phyloP scores from a whole-genome alignment of 352 stramenopile species.

The Phytopythium mirpurense region DNA sequence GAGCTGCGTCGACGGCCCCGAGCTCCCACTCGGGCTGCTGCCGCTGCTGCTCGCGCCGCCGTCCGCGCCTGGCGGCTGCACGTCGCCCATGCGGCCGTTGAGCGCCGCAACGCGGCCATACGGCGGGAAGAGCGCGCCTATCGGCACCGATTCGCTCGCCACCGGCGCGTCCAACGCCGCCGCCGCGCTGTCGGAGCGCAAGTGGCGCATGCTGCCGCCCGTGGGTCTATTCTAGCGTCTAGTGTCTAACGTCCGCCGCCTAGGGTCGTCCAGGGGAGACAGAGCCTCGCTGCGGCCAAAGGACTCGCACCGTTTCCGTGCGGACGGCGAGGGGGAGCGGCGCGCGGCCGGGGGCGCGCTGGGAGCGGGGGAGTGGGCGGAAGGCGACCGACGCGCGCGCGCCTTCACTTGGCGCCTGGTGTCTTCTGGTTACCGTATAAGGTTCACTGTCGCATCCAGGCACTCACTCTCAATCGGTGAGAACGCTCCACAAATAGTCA shows the following conservation, averaged over 20 bases:
- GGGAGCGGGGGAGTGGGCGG: too few species aligned
- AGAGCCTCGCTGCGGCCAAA: too few species aligned
- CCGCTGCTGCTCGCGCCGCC: background rate
- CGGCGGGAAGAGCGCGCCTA: background rate
- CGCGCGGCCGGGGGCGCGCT: too few species aligned
- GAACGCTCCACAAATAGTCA: too few species aligned
- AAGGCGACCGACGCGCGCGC: background rate
- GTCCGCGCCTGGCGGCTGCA: background rate
- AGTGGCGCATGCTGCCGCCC: background rate
- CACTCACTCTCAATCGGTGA: too few species aligned
- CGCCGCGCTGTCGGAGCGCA: background rate
- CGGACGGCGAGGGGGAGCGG: too few species aligned
- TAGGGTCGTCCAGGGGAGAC: too few species aligned
- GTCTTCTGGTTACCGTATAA: too few species aligned
- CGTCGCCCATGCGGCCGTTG: background rate
- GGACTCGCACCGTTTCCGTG: too few species aligned
- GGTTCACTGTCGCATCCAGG: too few species aligned
- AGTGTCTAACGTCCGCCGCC: background rate
- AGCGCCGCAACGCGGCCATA: background rate
- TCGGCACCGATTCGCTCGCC: background rate
- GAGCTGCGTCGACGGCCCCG: background rate
- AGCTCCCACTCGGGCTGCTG: constrained; percentile 1
- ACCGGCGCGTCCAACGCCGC: background rate
- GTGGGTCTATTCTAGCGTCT: too few species aligned
- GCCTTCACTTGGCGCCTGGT: background rate